These are phyloP conservation scores for Coniella vitis DNA, from an alignment of 2,329 filamentous ascomycete genomes.

Conservation along the genomic window DNA sequence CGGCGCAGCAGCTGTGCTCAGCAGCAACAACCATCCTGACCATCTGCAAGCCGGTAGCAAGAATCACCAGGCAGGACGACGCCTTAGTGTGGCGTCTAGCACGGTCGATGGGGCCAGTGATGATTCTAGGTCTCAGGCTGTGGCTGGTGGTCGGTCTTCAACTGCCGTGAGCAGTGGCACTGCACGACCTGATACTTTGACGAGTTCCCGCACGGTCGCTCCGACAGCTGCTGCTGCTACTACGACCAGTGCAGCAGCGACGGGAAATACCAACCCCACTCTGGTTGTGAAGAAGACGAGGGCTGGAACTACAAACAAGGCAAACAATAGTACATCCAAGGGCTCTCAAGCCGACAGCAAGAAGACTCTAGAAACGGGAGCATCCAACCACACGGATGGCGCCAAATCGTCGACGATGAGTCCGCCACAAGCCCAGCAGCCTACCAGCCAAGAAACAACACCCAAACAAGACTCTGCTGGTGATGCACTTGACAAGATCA, in stretches of 20 bases:
- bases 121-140: constrained; percentile 16
- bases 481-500: constrained; percentile 47
- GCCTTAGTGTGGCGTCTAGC: constrained; percentile 43
- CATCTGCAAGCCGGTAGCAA: too few species aligned
- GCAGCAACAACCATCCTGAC: too few species aligned
- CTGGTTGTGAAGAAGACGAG: constrained; percentile 56
- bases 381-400: constrained; percentile 9
- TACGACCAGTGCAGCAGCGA: constrained; percentile 23
- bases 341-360: constrained; percentile 12
- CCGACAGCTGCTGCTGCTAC: constrained; percentile 19
- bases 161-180: constrained; percentile 33
- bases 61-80: constrained; percentile 33
- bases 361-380: background rate
- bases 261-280: constrained; percentile 17
- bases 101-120: constrained; percentile 24
- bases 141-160: constrained; percentile 25
- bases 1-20: constrained; percentile 25
- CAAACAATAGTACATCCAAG: constrained; percentile 26
- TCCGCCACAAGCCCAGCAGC: constrained; percentile 3
- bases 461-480: constrained; percentile 9
- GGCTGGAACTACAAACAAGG: constrained; percentile 36
- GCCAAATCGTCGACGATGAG: constrained; percentile 10
- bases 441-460: background rate
- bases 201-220: constrained; percentile 31
- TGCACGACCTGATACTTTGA: constrained; percentile 34